Base-by-base conservation (phyloP, 2,329 filamentous ascomycete species). In the Clarireedia hainanense region DNA sequence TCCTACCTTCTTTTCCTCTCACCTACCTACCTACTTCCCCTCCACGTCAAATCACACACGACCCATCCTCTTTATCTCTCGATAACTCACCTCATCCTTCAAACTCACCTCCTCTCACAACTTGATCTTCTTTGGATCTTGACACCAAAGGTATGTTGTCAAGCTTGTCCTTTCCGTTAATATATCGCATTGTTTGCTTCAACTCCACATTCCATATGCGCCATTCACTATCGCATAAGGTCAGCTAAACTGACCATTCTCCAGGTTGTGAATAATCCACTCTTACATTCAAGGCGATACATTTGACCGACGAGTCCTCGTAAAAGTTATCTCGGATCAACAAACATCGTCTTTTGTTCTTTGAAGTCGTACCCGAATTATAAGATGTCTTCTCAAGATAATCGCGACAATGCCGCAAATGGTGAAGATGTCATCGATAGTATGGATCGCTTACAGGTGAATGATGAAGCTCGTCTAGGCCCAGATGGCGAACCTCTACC, bases 401-500 rank as follows among this genome's bases (percentile, higher is more conserved):
- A 64, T 61, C 60, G 64, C 60, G 59, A 69, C 49, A 55, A 63
- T 60, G 56, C 62, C 45, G 40, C 57, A 17, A 61, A 63, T 40
- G 60, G 50, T 43, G 80, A 80, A 67, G 80, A 83, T 56, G 71
- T 87, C 61, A 68, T 74, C 60, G 83, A 88, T 54, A 71, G 75
- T 58, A 74, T 88, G 71, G 82, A 86, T 64, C 83, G 84, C 65
- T 74, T 89, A 60, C 84, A 84, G 70, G 71, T 89, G 63, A 78
- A 80, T 52, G 85, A 88, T 57, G 77, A 77, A 52, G 78, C 81
- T 62, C 70, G 81, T 60, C 75, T 86, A 53, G 85, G 83, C 48
- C 82, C 84, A 50, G 88, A 94, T 64, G 88, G 88, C 63, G 89
- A 92, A 66, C 81, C 83, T 60, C 81, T 82, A 58, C 92, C 90